Evolutionary conservation across 768 basidiomycete species (phyloP), one percentile per base, ranked within the genome.

Genomic region (Tylopilus plumbeoviolaceoides): DNA sequence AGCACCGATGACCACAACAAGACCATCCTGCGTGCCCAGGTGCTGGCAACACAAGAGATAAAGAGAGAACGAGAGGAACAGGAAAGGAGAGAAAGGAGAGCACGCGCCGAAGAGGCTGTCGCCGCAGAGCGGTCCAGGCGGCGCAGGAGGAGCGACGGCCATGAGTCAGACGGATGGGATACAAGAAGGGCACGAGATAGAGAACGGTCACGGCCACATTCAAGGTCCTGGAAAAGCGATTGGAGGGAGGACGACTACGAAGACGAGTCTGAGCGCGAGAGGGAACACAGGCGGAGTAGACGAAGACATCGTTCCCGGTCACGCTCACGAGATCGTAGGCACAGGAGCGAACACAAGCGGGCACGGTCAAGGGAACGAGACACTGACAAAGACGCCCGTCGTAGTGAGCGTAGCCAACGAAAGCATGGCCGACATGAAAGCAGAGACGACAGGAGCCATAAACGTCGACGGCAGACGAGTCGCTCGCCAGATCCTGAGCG

Each of bases 1-100:
- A 93, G 82, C 59, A 97, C 97, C 5, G 95, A 97, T 65, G 95
- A 95, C 52, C 97, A 99, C 64, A 99, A 99, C 70, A 84, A 87
- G 70, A 84, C 88, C 12, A 75, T 99, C 43, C 67, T 91, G 20
- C 80, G 80, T 50, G 79, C 87, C 23, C 89, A 91, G 69, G 85
- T 85, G 0, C 66, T 73, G 12, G 86, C 88, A 31, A 85, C 87
- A 2, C 78, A 87, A 58, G 88, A 90, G 58, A 73, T 83, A n/a
- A 85, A 89, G 53, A 72, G 72, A 25, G 84, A 84, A 57, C 70
- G 82, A 23, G 78, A 83, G n/a, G 87, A 87, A 54, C 75, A 79
- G 55, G 83, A 87, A 64, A 73, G 81, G 53, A 73, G 63, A 43
- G 85, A 88, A 59, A 71, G 87, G 33, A 72, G 77, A 51, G 77